Percentiles rank a stretch among this genome's conserved stretches.
Conservation (phyloP, 2,329 filamentous ascomycete genomes). For the Raffaelea arxii region DNA sequence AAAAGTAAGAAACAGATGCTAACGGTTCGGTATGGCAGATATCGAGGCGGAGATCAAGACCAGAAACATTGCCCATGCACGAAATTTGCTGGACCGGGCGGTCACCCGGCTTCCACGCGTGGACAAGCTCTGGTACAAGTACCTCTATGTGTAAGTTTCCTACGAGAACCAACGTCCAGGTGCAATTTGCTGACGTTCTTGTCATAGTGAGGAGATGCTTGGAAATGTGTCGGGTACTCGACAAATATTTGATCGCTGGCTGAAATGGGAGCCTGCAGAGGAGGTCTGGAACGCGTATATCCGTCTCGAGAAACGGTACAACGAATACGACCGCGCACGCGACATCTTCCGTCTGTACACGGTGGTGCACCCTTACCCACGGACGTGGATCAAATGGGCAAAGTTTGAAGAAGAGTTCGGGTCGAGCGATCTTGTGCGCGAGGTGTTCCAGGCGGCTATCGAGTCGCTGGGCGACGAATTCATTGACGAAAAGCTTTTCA, state of each 20-base stretch:
- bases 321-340: slow-evolving; percentile 81
- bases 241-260: slow-evolving; percentile 95
- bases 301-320: slow-evolving; percentile 91
- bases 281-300: slow-evolving; percentile 93
- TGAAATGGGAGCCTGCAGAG: slow-evolving; percentile 97
- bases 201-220: slow-evolving; percentile 71
- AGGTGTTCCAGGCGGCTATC: slow-evolving; percentile 82
- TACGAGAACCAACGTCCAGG: not conserved
- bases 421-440: slow-evolving; percentile 80
- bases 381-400: slow-evolving; percentile 98
- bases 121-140: slow-evolving; percentile 99
- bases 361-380: slow-evolving; percentile 83
- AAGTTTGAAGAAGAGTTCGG: slow-evolving; percentile 95
- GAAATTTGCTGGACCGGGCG: slow-evolving; percentile 90
- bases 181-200: slow-evolving; percentile 33
- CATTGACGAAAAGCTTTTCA: slow-evolving; percentile 92
- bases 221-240: slow-evolving; percentile 87
- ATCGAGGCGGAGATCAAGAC: slow-evolving; percentile 95
- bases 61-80: slow-evolving; percentile 91
- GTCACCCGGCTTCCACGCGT: slow-evolving; percentile 83
- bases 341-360: slow-evolving; percentile 87
- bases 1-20: no score
- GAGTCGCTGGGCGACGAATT: slow-evolving; percentile 89
- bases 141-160: slow-evolving; percentile 44
- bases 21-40: slow-evolving; percentile 57